Evolutionary conservation across 805 yeast genomes (phyloP), one percentile per base, ranked within the genome.

Genomic region (Metschnikowia arizonensis): DNA sequence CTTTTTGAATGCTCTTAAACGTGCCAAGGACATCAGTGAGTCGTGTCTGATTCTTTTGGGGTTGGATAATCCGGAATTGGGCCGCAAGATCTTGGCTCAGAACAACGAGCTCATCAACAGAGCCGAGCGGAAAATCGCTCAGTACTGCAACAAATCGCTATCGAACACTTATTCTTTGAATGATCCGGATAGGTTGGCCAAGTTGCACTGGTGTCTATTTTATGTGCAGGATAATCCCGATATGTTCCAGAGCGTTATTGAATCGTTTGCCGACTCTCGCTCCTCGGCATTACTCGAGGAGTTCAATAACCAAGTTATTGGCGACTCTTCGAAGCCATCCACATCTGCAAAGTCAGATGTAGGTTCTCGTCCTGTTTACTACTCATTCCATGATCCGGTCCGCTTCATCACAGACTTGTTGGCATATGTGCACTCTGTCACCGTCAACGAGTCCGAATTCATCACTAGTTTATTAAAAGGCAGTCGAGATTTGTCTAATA

Each of bases 371-470:
- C 85, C 89, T 0, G 70, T 88, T 18, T 74, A 79, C 25, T 65
- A 83, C 35, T 77, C 83, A 7, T 83, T 86, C 0, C 85, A 85
- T 60, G 96, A 91, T 60, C 86, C 97, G 1, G 71, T 82, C 21
- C 72, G 96, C 45, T 90, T 82, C 52, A 71, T 88, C 14, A 95
- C 97, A 21, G 97, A 89, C 60, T 74, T 93, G 26, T 67, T 93
- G 31, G 98, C 98, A 0, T 86, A 85, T 69, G 75, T 89, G 1
- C 97, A 93, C 60, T 79, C 90, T 1, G 75, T 87, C 4, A 82
- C 89, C 25, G 95, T 89, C 3, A 87, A 88, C 64, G 99, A 93
- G 62, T 75, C 81, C 33, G 99, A 93, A 58, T 73, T 83, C 25
- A 74, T 91, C 4, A 73, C 74, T 7, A 73, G 81, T 15, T 64